Percentiles rank a stretch among this genome's conserved stretches.
phyloP scores from a whole-genome alignment of 2,329 filamentous ascomycete genomes.

The Teratosphaeria pseudoeucalypti region DNA sequence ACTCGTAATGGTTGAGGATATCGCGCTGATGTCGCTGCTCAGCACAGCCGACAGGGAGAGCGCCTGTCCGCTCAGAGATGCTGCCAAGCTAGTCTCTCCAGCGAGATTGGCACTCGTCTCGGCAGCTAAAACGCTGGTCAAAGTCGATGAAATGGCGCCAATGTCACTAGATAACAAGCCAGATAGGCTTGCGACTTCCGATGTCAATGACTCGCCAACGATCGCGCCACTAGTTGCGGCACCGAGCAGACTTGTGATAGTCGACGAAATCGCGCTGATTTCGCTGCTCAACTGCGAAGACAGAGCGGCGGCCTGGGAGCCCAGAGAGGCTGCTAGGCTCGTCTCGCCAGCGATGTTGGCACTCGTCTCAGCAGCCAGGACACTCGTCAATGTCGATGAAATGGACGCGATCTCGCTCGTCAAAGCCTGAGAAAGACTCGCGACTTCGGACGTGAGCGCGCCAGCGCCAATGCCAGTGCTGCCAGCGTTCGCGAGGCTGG shows the following conservation, averaged over 20 bases:
- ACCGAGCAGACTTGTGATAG: neutral
- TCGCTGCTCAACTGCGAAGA: neutral
- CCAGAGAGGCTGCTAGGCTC: neutral
- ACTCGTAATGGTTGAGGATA: neutral
- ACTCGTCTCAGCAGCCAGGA: neutral
- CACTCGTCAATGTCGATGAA: neutral
- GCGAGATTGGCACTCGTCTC: neutral
- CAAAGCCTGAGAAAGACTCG: neutral
- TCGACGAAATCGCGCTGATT: neutral
- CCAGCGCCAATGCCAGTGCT: neutral
- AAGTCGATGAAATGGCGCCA: neutral
- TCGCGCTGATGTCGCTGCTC: neutral
- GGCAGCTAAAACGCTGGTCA: neutral
- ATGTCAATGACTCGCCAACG: neutral
- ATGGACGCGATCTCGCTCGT: neutral
- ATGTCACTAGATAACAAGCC: neutral
- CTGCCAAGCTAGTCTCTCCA: neutral
- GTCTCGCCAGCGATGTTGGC: neutral
- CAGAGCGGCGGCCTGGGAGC: neutral
- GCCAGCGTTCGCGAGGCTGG: neutral
- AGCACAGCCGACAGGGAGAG: neutral
- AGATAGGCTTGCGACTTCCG: neutral
- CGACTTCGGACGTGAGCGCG: neutral
- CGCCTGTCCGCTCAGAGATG: neutral
- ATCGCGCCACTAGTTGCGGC: neutral